Evolutionary conservation across 2,329 filamentous ascomycete genomes (phyloP).

Genomic region (Penicillium thymicola): DNA sequence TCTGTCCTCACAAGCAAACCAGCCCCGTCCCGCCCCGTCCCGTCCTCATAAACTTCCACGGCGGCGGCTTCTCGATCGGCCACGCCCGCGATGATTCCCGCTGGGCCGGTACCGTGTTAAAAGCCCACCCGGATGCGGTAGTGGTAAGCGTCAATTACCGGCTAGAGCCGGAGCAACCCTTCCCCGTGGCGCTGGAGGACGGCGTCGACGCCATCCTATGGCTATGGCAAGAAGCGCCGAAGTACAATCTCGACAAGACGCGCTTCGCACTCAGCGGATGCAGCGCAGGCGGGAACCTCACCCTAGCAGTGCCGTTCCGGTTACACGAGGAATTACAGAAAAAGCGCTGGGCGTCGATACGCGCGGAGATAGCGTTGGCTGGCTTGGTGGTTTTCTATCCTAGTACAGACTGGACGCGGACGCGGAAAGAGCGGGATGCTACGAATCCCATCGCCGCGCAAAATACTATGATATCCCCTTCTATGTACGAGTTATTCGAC

Average conservation of each 20-base stretch:
- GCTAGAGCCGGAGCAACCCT: constrained; percentile 24
- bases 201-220: constrained; percentile 23
- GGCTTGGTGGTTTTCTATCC: constrained; percentile 19
- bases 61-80: constrained; percentile 21
- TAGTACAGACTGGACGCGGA: constrained; percentile 15
- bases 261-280: constrained; percentile 17
- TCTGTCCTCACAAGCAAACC: not conserved
- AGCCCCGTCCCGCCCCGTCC: constrained; percentile 2
- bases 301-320: constrained; percentile 13
- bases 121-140: constrained; percentile 13
- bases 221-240: constrained; percentile 17
- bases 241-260: constrained; percentile 16
- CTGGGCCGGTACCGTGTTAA: constrained; percentile 13
- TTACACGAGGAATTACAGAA: constrained; percentile 11
- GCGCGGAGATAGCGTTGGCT: not conserved
- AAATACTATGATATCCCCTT: constrained; percentile 12
- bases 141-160: constrained; percentile 26
- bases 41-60: constrained; percentile 21
- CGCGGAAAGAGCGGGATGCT: constrained; percentile 12
- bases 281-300: constrained; percentile 21
- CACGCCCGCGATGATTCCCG: constrained; percentile 18
- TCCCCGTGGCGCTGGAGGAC: constrained; percentile 24
- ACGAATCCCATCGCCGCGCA: constrained; percentile 14
- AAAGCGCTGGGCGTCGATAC: not conserved
- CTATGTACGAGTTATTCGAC: constrained; percentile 15